Evolutionary conservation across 306 rosid species (phyloP).

Genomic region (Sesbania bispinosa): DNA sequence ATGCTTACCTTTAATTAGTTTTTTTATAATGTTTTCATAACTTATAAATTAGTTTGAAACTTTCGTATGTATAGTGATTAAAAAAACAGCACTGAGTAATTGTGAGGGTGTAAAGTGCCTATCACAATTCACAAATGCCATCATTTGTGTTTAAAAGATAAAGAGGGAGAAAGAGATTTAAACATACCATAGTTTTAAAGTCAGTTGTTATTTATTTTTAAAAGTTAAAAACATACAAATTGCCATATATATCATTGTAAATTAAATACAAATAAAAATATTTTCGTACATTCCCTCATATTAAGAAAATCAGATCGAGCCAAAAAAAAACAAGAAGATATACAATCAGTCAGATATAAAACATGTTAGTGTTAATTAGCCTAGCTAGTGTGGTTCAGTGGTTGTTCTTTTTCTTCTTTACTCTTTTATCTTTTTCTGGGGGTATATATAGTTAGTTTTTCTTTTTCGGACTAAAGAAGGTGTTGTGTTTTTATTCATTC

Average conservation of each 20-base stretch:
- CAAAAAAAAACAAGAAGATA: not conserved
- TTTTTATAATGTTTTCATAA: no score
- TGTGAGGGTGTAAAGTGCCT: no score
- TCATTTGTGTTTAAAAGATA: no score
- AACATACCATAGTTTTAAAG: not conserved
- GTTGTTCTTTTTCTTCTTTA: not conserved
- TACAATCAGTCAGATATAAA: not conserved
- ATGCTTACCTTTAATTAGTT: no score
- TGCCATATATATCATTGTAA: not conserved
- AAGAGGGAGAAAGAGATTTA: no score
- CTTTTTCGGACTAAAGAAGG: not conserved
- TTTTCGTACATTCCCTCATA: not conserved
- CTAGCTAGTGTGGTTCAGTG: no score
- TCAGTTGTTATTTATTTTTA: not conserved
- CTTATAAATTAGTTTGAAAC: no score
- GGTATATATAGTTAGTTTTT: not conserved
- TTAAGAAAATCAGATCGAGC: not conserved
- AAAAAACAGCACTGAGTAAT: no score
- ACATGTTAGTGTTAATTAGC: no score
- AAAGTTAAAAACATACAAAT: not conserved
- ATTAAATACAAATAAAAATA: not conserved
- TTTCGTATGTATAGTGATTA: no score
- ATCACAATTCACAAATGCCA: no score
- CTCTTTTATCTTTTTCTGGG: not conserved
- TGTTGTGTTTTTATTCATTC: not conserved